Conservation (phyloP, 495 filamentous ascomycete species). For the Tetracladium marchalianum region DNA sequence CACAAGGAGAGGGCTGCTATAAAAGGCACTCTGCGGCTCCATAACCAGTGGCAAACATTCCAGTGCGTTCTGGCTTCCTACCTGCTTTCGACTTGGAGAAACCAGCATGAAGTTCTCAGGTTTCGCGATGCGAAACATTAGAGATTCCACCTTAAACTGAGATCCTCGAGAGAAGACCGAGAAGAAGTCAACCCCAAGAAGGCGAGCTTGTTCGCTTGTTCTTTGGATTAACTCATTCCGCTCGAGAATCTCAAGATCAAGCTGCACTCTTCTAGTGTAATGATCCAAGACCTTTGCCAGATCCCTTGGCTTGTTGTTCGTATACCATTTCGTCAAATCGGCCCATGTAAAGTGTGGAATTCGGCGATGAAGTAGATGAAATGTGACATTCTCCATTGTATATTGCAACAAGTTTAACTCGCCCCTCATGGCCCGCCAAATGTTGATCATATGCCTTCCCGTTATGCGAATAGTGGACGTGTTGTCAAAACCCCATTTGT, state of each 20-base stretch:
- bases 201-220: constrained; percentile 88
- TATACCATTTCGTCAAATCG: constrained; percentile 76
- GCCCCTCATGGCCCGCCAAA: constrained; percentile 91
- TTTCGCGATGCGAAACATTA: constrained; percentile 98
- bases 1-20: constrained; percentile 79
- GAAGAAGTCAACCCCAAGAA: constrained; percentile 92
- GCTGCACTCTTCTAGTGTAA: constrained; percentile 62
- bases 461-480: constrained; percentile 81
- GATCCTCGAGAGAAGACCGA: constrained; percentile 90
- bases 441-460: constrained; percentile 91
- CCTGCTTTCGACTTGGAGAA: constrained; percentile 83
- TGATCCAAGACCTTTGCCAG: constrained; percentile 71
- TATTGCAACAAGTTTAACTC: constrained; percentile 89
- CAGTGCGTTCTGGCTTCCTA: constrained; percentile 86
- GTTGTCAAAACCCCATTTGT: constrained; percentile 87
- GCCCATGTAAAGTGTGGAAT: constrained; percentile 79
- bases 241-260: constrained; percentile 87
- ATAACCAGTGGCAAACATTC: constrained; percentile 95
- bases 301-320: constrained; percentile 52
- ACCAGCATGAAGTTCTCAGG: constrained; percentile 88
- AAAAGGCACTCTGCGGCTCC: constrained; percentile 95
- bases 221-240: constrained; percentile 79
- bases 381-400: constrained; percentile 93
- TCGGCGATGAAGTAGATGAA: constrained; percentile 82
- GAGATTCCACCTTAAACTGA: constrained; percentile 95